Evolutionary conservation across 768 basidiomycete species (phyloP).

Genomic region (Calocera cornea): DNA sequence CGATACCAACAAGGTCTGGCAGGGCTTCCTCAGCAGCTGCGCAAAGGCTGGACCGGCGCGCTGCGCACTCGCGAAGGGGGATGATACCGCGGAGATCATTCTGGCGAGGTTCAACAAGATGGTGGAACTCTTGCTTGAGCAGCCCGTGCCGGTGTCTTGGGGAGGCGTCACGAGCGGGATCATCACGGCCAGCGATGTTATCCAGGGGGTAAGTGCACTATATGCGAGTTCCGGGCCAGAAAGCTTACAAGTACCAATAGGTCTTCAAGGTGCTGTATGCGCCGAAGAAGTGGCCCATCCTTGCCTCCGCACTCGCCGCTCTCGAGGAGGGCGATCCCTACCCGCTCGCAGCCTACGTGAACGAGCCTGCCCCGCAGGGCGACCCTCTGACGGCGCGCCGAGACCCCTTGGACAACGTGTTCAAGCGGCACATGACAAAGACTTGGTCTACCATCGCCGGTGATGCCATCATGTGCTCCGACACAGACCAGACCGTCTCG

Average conservation of each 20-base stretch:
- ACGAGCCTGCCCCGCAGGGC: no score
- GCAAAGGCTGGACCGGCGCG: conserved; percentile 9
- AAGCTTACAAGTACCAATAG: no score
- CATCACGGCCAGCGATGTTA: no score
- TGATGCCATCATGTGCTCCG: conserved; percentile 15
- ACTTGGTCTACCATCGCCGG: neutral
- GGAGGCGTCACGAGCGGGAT: no score
- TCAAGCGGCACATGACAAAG: conserved; percentile 8
- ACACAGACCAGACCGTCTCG: neutral
- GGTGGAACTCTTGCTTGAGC: neutral
- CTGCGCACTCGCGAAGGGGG: conserved; percentile 6
- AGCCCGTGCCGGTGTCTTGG: neutral
- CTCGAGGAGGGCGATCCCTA: conserved; percentile 4
- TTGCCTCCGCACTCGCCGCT: no score
- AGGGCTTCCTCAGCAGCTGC: conserved; percentile 13
- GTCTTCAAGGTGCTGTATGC: no score
- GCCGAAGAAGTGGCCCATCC: no score
- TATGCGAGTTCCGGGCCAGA: no score
- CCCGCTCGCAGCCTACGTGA: neutral
- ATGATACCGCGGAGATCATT: conserved; percentile 5
- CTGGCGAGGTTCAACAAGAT: no score
- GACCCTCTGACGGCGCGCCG: neutral
- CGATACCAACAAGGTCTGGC: neutral
- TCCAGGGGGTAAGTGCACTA: no score
- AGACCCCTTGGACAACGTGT: conserved; percentile 9